Evolutionary conservation across 2,329 filamentous ascomycete genomes (phyloP), one percentile per base, ranked within the genome.

Genomic region (Blastomyces percursus): DNA sequence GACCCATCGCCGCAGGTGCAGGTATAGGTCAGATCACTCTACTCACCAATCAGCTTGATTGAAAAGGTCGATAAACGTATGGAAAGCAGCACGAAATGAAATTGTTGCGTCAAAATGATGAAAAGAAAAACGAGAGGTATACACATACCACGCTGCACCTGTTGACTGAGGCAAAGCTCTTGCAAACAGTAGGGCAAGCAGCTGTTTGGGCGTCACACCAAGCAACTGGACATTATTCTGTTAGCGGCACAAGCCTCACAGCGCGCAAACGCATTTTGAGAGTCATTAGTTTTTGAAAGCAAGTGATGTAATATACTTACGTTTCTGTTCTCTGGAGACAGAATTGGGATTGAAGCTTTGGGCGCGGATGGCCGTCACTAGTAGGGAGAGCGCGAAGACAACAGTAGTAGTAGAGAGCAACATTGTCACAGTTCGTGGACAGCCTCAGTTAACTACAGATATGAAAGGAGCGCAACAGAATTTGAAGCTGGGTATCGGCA

Each of bases 181-280:
- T 78, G 75, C 86, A 88, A 66, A 87, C 78, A 63, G 79, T 71
- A 19, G 82, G 82, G 76, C 86, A 88, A 54, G 79, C 80, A 74
- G 84, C 84, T 64, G 75, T 74, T 75, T 87, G 77, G 66, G 79
- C 82, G 61, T 74, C 72, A 71, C 86, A 88, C 84, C 84, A 87
- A 63, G 75, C 69, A 65, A 71, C 80, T 82, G 60, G 42, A 11
- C 4, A 54, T n/a, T 11, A 5, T 6, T n/a, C 19, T 24, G 64
- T 69, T 59, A 71, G 67, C 50, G 44, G 11, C 19, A 24, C 54
- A 24, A 3, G 5, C 32, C 54, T n/a, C 32, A 38, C 35, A 40
- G n/a, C n/a, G 16, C 32, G 35, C 21, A 35, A 55, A 54, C 59
- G 61, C n/a, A 54, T 55, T 24, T 21, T 24, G 32, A 35, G 32